Evolutionary conservation across 495 filamentous ascomycete genomes (phyloP).

Genomic region (Usnea hakonensis): DNA sequence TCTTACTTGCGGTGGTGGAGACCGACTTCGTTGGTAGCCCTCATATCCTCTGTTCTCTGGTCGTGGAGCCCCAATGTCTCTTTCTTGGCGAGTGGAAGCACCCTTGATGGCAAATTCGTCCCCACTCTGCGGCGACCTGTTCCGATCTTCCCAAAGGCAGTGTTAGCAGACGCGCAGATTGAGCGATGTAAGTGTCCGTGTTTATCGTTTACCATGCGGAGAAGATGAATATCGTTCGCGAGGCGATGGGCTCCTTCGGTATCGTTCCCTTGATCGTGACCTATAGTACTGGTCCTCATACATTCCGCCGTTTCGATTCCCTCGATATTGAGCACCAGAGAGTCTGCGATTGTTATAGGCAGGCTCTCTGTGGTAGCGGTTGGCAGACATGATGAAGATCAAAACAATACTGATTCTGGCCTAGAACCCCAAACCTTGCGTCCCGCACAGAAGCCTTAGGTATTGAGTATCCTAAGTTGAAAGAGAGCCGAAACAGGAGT

Average conservation of each 20-base stretch:
- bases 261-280: conserved; percentile 31
- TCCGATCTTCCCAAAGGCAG: conserved; percentile 23
- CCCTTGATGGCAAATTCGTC: conserved; percentile 19
- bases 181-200: conserved; percentile 19
- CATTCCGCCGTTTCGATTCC: conserved; percentile 40
- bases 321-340: conserved; percentile 26
- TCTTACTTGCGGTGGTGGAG: conserved; percentile 33
- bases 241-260: conserved; percentile 26
- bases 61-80: conserved; percentile 12
- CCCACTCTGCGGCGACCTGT: conserved; percentile 28
- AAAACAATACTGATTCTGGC: not conserved
- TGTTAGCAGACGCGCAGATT: conserved; percentile 26
- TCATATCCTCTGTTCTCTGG: conserved; percentile 26
- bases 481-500: not conserved
- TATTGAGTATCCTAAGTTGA: not conserved
- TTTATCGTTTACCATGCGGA: conserved; percentile 26
- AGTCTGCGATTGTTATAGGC: conserved; percentile 24
- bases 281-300: conserved; percentile 41
- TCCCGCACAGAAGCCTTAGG: not conserved
- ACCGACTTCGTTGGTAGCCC: conserved; percentile 35
- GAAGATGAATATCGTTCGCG: conserved; percentile 21
- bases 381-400: conserved; percentile 12
- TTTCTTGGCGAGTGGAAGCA: conserved; percentile 16
- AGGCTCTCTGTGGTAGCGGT: conserved; percentile 14
- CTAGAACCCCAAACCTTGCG: not conserved